Evolutionary conservation across 2,329 filamentous ascomycete species (phyloP), one percentile per base, ranked within the genome.

Genomic region (Talaromyces islandicus): DNA sequence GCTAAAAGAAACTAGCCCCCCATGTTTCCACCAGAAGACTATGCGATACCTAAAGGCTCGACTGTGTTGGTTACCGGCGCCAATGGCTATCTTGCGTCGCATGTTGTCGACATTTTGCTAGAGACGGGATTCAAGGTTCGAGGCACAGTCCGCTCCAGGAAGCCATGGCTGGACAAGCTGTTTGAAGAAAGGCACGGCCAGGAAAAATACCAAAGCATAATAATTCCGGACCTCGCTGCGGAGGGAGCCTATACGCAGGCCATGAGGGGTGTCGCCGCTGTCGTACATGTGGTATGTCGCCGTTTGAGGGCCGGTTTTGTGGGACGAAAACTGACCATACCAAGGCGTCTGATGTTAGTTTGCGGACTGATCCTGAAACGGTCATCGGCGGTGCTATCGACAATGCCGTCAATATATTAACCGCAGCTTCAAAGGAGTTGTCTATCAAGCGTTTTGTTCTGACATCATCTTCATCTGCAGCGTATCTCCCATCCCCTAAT

Each of bases 81-180:
- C 1, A 78, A 71, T 24, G 77, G 78, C 50, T 78, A 74, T 63
- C 66, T 80, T 24, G 77, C 68, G 43, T 70, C 70, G 25, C 73
- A 80, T 48, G 66, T 77, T n/a, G 67, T 67, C 25, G 65, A 75
- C 27, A 68, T 75, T 30, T 68, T 80, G 32, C 70, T 80, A n/a
- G 59, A 71, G 4, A 65, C 65, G 3, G 76, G 76, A 30, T 79
- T 70, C 64, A 66, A 66, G 17, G 76, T 80, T n/a, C 73, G 77
- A 14, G 76, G 77, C 27, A 78, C 77, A 6, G 71, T 74, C 19
- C 71, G 78, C n/a, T 43, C 7, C 46, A 69, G 72, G 54, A 65
- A 68, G 3, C 59, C 65, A 0, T 76, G 74, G 72, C 30, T 69
- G 1, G 64, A 71, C 2, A 24, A 69, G 5, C 52, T 64, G 19